phyloP scores from a whole-genome alignment of 352 stramenopile species.

The Phytophthora rubi region DNA sequence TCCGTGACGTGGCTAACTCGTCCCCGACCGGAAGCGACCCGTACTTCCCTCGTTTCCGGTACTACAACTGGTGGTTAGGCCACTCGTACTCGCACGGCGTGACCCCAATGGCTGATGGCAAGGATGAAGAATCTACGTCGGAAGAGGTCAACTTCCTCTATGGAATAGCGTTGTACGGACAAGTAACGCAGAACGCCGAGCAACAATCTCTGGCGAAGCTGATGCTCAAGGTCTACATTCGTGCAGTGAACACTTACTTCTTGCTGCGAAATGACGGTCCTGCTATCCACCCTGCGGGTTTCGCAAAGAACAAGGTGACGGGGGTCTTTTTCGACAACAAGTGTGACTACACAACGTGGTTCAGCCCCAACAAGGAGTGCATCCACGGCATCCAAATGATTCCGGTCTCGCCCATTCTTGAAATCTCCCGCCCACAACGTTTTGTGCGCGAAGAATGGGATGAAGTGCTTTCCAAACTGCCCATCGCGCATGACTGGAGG shows the following conservation, averaged over 20 bases:
- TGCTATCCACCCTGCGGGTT: slow-evolving; percentile 52
- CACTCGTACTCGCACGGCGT: slow-evolving; percentile 77
- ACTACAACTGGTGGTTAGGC: slow-evolving; percentile 72
- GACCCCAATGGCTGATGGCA: slow-evolving; percentile 73
- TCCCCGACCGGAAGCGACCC: slow-evolving; percentile 31
- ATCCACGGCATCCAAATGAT: slow-evolving; percentile 86
- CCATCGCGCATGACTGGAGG: slow-evolving; percentile 59
- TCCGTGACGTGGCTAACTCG: slow-evolving; percentile 58
- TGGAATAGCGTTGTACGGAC: slow-evolving; percentile 55
- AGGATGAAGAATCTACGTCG: slow-evolving; percentile 74
- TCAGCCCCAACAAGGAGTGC: slow-evolving; percentile 74
- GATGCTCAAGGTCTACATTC: slow-evolving; percentile 65
- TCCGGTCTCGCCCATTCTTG: slow-evolving; percentile 60
- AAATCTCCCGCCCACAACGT: slow-evolving; percentile 38
- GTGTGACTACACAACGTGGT: slow-evolving; percentile 78
- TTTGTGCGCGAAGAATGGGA: slow-evolving; percentile 75
- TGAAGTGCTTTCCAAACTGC: slow-evolving; percentile 58
- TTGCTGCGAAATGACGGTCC: slow-evolving; percentile 52
- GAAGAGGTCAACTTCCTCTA: slow-evolving; percentile 81
- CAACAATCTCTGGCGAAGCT: slow-evolving; percentile 52
- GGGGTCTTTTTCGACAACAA: slow-evolving; percentile 84
- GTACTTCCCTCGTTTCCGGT: slow-evolving; percentile 66
- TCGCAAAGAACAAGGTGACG: slow-evolving; percentile 74
- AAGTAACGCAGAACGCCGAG: slow-evolving; percentile 51
- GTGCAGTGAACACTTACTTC: slow-evolving; percentile 76